A percentile compares a stretch with the other conserved stretches of the same genome.
Evolutionary conservation across 2,329 filamentous ascomycete genomes (phyloP).

Genomic region (Aspergillus sergii): DNA sequence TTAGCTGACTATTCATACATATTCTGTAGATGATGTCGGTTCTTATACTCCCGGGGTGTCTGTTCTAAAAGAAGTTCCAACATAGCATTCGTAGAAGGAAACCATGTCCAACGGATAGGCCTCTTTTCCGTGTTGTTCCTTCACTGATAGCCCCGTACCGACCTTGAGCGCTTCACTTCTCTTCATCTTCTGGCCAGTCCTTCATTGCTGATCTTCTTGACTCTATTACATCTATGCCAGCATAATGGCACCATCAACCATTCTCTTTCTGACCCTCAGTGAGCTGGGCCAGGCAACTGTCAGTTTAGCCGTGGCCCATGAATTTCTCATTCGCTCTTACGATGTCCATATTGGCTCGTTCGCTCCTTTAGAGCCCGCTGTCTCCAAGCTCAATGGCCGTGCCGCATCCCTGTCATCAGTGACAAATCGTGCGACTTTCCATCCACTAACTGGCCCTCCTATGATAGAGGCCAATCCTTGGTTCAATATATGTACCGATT

Average conservation of each 20-base stretch:
- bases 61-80: background rate
- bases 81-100: background rate
- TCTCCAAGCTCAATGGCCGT: constrained; percentile 23
- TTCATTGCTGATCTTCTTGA: background rate
- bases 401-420: constrained; percentile 9
- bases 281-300: constrained; percentile 48
- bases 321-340: constrained; percentile 35
- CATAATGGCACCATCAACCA: constrained; percentile 15
- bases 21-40: background rate
- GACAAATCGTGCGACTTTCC: constrained; percentile 24
- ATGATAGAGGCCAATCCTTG: constrained; percentile 21
- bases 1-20: background rate
- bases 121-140: background rate
- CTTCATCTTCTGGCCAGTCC: background rate
- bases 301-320: constrained; percentile 42
- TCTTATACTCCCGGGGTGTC: background rate
- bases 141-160: background rate
- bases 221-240: background rate
- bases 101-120: background rate
- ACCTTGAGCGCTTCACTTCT: background rate
- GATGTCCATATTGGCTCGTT: constrained; percentile 49
- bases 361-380: constrained; percentile 27
- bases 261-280: constrained; percentile 46
- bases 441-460: constrained; percentile 25
- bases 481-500: background rate